Percentiles rank a stretch among this genome's conserved stretches.
These are phyloP conservation scores for Allium fistulosum DNA, from an alignment of 106 monocot species.

Conservation along the genomic window DNA sequence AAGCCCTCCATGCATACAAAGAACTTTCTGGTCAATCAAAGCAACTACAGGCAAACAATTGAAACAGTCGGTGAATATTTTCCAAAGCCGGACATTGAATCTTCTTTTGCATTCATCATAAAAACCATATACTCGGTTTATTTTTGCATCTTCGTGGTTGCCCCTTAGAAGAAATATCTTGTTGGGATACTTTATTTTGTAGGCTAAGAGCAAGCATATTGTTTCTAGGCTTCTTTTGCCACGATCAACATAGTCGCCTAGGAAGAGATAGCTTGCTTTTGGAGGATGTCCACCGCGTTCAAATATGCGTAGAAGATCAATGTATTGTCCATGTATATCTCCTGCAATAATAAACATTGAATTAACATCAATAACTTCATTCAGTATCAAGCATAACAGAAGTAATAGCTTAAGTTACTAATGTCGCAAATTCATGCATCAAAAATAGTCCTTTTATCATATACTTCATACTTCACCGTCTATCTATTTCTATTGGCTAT, in stretches of 20 bases:
- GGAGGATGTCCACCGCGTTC: constrained; percentile 70
- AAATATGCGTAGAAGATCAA: constrained; percentile 57
- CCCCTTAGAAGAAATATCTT: constrained; percentile 60
- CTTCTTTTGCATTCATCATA: constrained; percentile 73
- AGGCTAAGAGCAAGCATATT: constrained; percentile 65
- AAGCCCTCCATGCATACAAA: constrained; percentile 78
- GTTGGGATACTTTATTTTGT: constrained; percentile 64
- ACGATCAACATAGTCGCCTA: constrained; percentile 74
- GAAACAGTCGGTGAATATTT: constrained; percentile 72
- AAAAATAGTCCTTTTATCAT: no score
- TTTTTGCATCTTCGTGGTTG: constrained; percentile 77
- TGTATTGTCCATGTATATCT: constrained; percentile 69
- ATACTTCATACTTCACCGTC: no score
- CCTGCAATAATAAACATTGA: constrained; percentile 17
- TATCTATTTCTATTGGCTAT: no score
- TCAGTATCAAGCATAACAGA: neutral
- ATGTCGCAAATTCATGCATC: no score
- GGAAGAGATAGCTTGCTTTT: constrained; percentile 48
- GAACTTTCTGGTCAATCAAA: constrained; percentile 46
- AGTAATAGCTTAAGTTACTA: no score
- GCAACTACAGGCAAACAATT: constrained; percentile 67
- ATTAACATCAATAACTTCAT: no score
- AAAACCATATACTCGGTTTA: constrained; percentile 70
- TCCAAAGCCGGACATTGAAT: constrained; percentile 76
- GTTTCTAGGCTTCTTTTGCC: constrained; percentile 70